These are phyloP conservation scores for Saccharomyces pastorianus DNA, from an alignment of 1,139 yeast genomes.

Conservation along the genomic window DNA sequence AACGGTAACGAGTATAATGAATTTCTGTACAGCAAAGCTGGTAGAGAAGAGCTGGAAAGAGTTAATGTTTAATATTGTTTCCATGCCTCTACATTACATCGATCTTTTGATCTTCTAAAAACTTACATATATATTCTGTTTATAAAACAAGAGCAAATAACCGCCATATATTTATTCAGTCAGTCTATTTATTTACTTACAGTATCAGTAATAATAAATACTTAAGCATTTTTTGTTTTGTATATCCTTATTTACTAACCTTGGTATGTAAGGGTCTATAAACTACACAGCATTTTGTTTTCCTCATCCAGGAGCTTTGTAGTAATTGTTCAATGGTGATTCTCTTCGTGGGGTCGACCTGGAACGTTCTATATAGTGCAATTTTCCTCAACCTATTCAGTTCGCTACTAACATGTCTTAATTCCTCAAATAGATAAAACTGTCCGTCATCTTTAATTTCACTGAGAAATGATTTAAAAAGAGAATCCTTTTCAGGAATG, in stretches of 20 bases:
- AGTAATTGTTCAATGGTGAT: constrained; percentile 38
- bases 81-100: not conserved
- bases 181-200: not conserved
- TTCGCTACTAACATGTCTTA: constrained; percentile 32
- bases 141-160: not conserved
- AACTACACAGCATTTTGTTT: constrained; percentile 40
- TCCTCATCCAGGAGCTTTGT: constrained; percentile 46
- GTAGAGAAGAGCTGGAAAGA: constrained; percentile 85
- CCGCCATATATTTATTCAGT: not conserved
- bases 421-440: constrained; percentile 29
- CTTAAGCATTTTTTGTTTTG: not conserved
- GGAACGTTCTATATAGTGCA: constrained; percentile 50
- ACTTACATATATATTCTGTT: constrained; percentile 1
- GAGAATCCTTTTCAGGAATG: constrained; percentile 28
- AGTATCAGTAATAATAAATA: not conserved
- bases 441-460: constrained; percentile 34
- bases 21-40: constrained; percentile 94
- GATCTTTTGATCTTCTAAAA: not conserved
- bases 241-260: not conserved
- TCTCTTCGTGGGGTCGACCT: constrained; percentile 46
- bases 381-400: constrained; percentile 39
- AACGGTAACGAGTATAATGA: constrained; percentile 86
- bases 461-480: constrained; percentile 24
- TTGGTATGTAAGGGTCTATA: constrained; percentile 10
- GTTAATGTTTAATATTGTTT: constrained; percentile 48